Base-by-base conservation (phyloP, 2,329 filamentous ascomycete species). In the Monilinia laxa region DNA sequence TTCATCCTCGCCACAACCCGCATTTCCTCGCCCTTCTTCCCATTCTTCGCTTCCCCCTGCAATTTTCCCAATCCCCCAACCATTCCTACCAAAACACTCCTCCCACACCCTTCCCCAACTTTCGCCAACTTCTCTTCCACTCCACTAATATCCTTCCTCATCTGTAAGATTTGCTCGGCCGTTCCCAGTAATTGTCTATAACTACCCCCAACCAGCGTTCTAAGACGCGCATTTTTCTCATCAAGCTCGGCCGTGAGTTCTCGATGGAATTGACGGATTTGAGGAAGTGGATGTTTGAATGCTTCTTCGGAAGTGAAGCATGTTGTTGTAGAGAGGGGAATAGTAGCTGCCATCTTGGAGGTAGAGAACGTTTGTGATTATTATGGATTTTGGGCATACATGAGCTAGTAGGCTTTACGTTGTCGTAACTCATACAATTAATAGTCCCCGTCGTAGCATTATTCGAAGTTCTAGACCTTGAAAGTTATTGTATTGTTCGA, bases 101-200 rank as follows among this genome's bases (percentile, higher is more conserved):
- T 85, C 62, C 93, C 93, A 78, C 94, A 97, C 66, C 86, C 85
- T 53, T 85, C 85, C 56, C 92, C 91, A 80, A 97, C 89, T 68
- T 83, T 83, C 20, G 85, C 85, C 62, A 98, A 83, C 49, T 88
- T 85, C 6, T 82, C 80, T 77, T 97, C 92, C 20, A 92, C 89
- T 16, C 82, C 80, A 68, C 89, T 85, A 80, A 95, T 94, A 75
- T 94, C 88, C 51, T 79, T 79, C 71, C 92, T 90, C 92, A 98
- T 97, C 68, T 88, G 85, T 65, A 97, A 90, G 71, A 98, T 98
- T n/a, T 89, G 89, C 79, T 97, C 93, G 65, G 94, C 94, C 0
- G 94, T 97, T 63, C 91, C 91, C 35, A 98, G 87, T 11, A 98
- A 87, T 73, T 95, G 92, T 72, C 94, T 90, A 79, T 98, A 98